Evolutionary conservation across 2,329 filamentous ascomycete species (phyloP).

Genomic region (Coleophoma cylindrospora): DNA sequence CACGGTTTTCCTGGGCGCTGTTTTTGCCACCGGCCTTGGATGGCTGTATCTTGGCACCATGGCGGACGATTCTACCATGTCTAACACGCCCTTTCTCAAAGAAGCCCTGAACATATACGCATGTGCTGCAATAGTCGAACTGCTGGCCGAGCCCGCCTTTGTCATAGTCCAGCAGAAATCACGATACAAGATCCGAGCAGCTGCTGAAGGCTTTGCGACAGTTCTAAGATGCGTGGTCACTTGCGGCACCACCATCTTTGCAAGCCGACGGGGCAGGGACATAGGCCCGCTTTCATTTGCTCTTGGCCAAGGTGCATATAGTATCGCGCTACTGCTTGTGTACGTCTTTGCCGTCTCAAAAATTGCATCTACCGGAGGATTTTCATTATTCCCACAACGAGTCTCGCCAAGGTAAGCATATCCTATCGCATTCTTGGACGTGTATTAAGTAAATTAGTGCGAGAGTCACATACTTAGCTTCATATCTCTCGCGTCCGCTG

Average conservation of each 20-base stretch:
- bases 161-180: constrained; percentile 79
- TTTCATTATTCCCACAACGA: constrained; percentile 59
- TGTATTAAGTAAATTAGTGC: constrained; percentile 9
- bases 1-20: constrained; percentile 62
- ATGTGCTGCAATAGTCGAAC: constrained; percentile 60
- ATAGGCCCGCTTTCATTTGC: constrained; percentile 85
- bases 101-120: constrained; percentile 50
- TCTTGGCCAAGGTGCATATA: constrained; percentile 77
- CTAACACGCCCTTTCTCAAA: constrained; percentile 57
- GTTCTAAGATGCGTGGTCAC: constrained; percentile 72
- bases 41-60: constrained; percentile 59
- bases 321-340: constrained; percentile 59
- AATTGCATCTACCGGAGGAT: constrained; percentile 52
- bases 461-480: constrained; percentile 13
- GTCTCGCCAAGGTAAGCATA: constrained; percentile 27
- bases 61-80: constrained; percentile 39
- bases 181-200: constrained; percentile 73
- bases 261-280: constrained; percentile 43
- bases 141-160: constrained; percentile 84
- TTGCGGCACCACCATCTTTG: constrained; percentile 65
- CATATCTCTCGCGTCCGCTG: constrained; percentile 62
- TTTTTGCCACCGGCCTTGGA: constrained; percentile 60
- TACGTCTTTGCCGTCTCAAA: constrained; percentile 61
- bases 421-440: not conserved
- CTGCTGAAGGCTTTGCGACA: constrained; percentile 79